phyloP scores from a whole-genome alignment of 2,329 filamentous ascomycete genomes.

The Byssothecium circinans region DNA sequence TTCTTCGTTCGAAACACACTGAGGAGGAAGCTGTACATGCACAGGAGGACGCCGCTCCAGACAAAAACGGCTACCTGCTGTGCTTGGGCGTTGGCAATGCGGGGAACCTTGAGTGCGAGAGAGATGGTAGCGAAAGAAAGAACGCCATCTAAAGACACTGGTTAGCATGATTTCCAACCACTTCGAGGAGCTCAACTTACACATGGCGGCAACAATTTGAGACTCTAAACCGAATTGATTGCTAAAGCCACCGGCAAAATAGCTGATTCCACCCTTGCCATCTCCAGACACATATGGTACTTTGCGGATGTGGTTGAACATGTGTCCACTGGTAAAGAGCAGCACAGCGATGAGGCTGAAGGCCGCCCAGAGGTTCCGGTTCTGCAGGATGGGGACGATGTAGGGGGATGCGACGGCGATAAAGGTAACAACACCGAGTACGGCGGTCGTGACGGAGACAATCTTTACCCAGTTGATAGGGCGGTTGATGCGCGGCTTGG shows the following conservation, averaged over 20 bases:
- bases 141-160: constrained; percentile 63
- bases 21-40: constrained; percentile 90
- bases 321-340: constrained; percentile 93
- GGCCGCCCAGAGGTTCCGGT: constrained; percentile 91
- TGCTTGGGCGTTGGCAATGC: constrained; percentile 72
- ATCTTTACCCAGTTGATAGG: constrained; percentile 87
- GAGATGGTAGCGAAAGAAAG: constrained; percentile 88
- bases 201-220: constrained; percentile 90
- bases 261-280: constrained; percentile 80
- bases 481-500: constrained; percentile 75
- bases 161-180: constrained; percentile 6
- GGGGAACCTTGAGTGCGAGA: constrained; percentile 90
- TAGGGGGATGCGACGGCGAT: constrained; percentile 75
- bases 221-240: constrained; percentile 94
- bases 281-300: constrained; percentile 89
- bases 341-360: constrained; percentile 86
- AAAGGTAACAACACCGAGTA: constrained; percentile 70
- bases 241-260: constrained; percentile 90
- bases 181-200: constrained; percentile 59
- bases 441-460: constrained; percentile 65
- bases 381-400: constrained; percentile 78
- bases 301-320: constrained; percentile 99
- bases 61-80: constrained; percentile 82
- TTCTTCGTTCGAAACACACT: constrained; percentile 96
- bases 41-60: constrained; percentile 75